Evolutionary conservation across 495 filamentous ascomycete genomes (phyloP), one percentile per base, ranked within the genome.

Genomic region (Penicillium salamii): DNA sequence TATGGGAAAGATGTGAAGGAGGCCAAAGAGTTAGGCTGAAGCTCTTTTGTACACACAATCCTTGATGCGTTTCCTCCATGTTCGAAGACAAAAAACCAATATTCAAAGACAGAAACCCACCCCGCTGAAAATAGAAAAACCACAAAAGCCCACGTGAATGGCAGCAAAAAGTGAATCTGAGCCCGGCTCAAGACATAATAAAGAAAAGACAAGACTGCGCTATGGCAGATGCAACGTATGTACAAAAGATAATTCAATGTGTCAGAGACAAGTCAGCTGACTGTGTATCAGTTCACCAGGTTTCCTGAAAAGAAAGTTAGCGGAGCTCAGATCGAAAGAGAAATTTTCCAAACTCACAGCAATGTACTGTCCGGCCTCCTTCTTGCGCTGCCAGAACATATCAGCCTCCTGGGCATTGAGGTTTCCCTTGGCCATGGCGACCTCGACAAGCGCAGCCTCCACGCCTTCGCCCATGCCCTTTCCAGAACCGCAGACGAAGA

Each of bases 391-490:
- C 90, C 90, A 92, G 62, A 91, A 95, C 43, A 81, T 69, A 65
- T 77, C 73, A 0, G 89, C 89, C 62, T 90, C 88, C 23, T 88
- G 80, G 24, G 72, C 62, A 54, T 85, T 83, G 18, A 93, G 66
- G 52, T 87, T 87, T 5, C 88, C 90, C 75, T 88, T 91, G 34
- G 78, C 72, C 81, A 90, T 88, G 20, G 87, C 85, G 3, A 90
- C 87, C 54, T 92, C 87, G 17, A 91, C 72, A 13, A 95, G 74
- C 2, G 89, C 87, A 44, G 79, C 75, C 67, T 97, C 89, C 0
- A 98, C 93, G 13, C 93, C 95, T 64, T 97, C 93, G 33, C 93
- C 93, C 93, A 98, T 98, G 5, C 93, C 93, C 73, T 90, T 88
- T 50, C 82, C 87, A 60, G 87, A 91, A 15, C 93, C 93, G 59